Evolutionary conservation across 176 grass and related monocot species (phyloP), one percentile per base, ranked within the genome.

Genomic region (Triticum monococcum): DNA sequence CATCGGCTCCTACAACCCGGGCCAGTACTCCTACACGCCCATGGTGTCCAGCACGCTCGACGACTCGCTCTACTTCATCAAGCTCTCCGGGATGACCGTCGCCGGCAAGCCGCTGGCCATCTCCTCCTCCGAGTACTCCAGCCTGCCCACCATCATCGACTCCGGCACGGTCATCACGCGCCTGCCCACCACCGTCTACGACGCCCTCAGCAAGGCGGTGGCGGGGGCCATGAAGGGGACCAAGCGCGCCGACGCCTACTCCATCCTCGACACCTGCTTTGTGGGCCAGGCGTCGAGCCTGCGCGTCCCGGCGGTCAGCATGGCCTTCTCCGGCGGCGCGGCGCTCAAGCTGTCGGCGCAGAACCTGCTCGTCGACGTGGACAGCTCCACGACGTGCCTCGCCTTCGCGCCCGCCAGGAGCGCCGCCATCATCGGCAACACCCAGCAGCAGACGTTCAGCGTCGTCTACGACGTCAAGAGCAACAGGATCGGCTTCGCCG

Each of bases 251-350:
- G 20, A 78, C 72, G 72, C 77, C 0, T 95, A 85, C 75, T 90
- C 94, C 83, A 95, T 93, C 85, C 91, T 95, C 12, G 91, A 95
- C 88, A 95, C 94, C 14, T 95, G 94, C 81, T 95, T 95, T 74
- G 22, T 79, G 62, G 91, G 89, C 33, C 84, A 81, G 54, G 83
- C 85, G 0, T 12, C 85, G 5, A 9, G n/a, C 65, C 22, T 95
- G 82, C 78, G 83, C 64, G 87, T 65, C 84, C 94, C 94, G 30
- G 78, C 45, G 7, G 89, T 91, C 52, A 78, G 13, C 83, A 86
- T 95, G 91, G 79, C 40, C 36, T 95, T 95, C 88, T 45, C 87
- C 11, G 94, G 89, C 56, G 94, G 91, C 30, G 94, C 94, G 0
- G 59, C 9, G 67, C 77, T 95, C 1, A 91, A 81, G 73, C 86